Conservation (phyloP, 805 yeast species). For the Yarrowia sp. region DNA sequence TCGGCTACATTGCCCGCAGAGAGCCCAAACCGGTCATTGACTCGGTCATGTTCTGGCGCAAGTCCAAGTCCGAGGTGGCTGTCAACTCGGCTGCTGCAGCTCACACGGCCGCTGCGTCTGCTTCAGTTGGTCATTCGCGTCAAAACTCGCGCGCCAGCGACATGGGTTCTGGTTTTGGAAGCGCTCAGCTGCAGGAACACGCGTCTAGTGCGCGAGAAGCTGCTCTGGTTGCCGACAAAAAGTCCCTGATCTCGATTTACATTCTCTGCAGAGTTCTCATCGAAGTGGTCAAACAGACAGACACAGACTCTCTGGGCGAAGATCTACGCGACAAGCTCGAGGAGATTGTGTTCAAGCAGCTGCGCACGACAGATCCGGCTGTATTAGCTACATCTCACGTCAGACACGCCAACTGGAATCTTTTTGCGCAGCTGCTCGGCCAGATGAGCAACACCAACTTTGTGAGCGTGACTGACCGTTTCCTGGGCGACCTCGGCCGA, state of each 20-base stretch:
- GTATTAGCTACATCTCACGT: constrained; percentile 65
- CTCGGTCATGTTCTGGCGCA: constrained; percentile 97
- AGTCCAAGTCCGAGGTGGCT: constrained; percentile 85
- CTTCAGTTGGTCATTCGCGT: constrained; percentile 26
- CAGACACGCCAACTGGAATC: constrained; percentile 89
- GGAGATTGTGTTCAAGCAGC: constrained; percentile 88
- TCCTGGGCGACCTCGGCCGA: constrained; percentile 88
- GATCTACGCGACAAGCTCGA: constrained; percentile 81
- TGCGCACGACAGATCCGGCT: constrained; percentile 81
- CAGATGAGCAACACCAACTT: constrained; percentile 85
- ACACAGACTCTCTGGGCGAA: constrained; percentile 68
- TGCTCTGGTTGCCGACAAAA: constrained; percentile 81
- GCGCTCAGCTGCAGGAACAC: constrained; percentile 22
- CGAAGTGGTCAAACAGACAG: constrained; percentile 86
- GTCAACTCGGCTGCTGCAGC: constrained; percentile 56
- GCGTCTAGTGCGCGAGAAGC: constrained; percentile 41
- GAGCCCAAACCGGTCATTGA: constrained; percentile 96
- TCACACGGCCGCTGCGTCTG: constrained; percentile 45
- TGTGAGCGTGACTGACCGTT: constrained; percentile 84
- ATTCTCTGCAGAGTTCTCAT: constrained; percentile 87
- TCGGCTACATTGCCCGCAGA: constrained; percentile 85
- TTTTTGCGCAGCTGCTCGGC: constrained; percentile 85
- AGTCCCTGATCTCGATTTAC: constrained; percentile 80
- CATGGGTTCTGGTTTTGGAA: neutral
- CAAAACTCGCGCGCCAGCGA: constrained; percentile 20